Conservation (phyloP, 2,329 filamentous ascomycete genomes). For the Tolypocladium amazonense region DNA sequence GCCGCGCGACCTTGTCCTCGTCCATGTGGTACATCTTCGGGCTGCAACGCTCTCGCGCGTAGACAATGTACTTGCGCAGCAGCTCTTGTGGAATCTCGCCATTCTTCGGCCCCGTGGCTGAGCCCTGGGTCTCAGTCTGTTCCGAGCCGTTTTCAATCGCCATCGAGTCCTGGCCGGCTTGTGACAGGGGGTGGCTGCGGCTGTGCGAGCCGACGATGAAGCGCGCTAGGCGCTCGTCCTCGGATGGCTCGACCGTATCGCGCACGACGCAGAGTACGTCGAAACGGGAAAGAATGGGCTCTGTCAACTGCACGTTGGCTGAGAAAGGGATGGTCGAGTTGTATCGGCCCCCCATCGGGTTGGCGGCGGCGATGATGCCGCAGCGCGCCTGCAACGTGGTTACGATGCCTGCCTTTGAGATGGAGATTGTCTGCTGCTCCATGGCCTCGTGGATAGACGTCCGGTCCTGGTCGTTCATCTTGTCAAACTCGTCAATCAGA, state of each 20-base stretch:
- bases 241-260: slow-evolving; percentile 83
- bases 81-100: slow-evolving; percentile 84
- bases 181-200: slow-evolving; percentile 65
- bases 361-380: slow-evolving; percentile 91
- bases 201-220: slow-evolving; percentile 95
- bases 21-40: slow-evolving; percentile 97
- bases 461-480: slow-evolving; percentile 98
- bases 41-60: slow-evolving; percentile 76
- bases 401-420: slow-evolving; percentile 96
- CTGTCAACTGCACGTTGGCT: slow-evolving; percentile 91
- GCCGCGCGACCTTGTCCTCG: slow-evolving; percentile 86
- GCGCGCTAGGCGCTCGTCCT: slow-evolving; percentile 85
- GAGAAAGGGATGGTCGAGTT: slow-evolving; percentile 94
- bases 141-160: slow-evolving; percentile 50
- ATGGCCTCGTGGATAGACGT: slow-evolving; percentile 99
- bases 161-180: slow-evolving; percentile 43
- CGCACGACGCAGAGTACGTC: slow-evolving; percentile 94
- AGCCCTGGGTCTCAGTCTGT: slow-evolving; percentile 23
- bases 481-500: slow-evolving; percentile 98
- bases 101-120: slow-evolving; percentile 16
- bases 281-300: slow-evolving; percentile 95
- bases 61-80: slow-evolving; percentile 92
- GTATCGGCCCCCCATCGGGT: slow-evolving; percentile 92
- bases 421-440: slow-evolving; percentile 99
- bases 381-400: slow-evolving; percentile 94